These are phyloP conservation scores for Endocalyx cinctus DNA, from an alignment of 2,329 filamentous ascomycete genomes.

Conservation along the genomic window DNA sequence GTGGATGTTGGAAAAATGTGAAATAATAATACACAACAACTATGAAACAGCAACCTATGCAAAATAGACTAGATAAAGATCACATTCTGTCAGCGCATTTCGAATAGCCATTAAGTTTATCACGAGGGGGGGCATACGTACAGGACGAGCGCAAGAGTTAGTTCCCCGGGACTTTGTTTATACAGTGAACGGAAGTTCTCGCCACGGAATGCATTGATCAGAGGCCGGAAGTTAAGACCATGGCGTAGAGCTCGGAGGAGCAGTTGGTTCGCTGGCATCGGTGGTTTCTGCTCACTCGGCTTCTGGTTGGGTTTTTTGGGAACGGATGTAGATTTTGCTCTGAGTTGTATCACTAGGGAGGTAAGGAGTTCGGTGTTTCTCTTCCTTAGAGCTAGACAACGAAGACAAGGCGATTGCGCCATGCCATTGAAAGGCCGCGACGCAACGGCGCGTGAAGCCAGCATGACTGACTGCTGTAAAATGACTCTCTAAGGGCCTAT, in stretches of 20 bases:
- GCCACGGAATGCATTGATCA: slow-evolving; percentile 34
- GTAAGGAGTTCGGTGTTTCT: no score
- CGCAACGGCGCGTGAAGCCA: slow-evolving; percentile 12
- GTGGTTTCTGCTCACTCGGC: slow-evolving; percentile 15
- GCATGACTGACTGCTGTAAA: no score
- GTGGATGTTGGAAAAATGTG: slow-evolving; percentile 49
- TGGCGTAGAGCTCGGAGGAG: slow-evolving; percentile 28
- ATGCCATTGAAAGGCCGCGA: slow-evolving; percentile 11
- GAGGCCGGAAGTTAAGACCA: slow-evolving; percentile 28
- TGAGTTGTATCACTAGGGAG: no score
- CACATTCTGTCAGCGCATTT: slow-evolving; percentile 16
- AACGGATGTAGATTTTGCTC: no score
- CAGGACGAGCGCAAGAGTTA: slow-evolving; percentile 37
- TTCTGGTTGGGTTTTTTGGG: slow-evolving; percentile 10
- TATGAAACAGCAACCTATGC: slow-evolving; percentile 25
- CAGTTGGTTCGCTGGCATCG: slow-evolving; percentile 19
- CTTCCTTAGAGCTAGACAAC: no score
- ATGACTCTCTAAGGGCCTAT: no score
- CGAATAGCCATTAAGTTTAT: background rate
- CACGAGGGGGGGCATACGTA: slow-evolving; percentile 21
- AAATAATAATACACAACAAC: slow-evolving; percentile 45
- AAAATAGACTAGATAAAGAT: slow-evolving; percentile 29
- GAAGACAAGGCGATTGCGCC: slow-evolving; percentile 13
- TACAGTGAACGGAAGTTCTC: slow-evolving; percentile 33
- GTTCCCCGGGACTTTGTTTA: slow-evolving; percentile 39